A percentile compares a stretch with the other conserved stretches of the same genome.
These are phyloP conservation scores for Bisporella sp. DNA, from an alignment of 2,329 filamentous ascomycete species.

Conservation along the genomic window DNA sequence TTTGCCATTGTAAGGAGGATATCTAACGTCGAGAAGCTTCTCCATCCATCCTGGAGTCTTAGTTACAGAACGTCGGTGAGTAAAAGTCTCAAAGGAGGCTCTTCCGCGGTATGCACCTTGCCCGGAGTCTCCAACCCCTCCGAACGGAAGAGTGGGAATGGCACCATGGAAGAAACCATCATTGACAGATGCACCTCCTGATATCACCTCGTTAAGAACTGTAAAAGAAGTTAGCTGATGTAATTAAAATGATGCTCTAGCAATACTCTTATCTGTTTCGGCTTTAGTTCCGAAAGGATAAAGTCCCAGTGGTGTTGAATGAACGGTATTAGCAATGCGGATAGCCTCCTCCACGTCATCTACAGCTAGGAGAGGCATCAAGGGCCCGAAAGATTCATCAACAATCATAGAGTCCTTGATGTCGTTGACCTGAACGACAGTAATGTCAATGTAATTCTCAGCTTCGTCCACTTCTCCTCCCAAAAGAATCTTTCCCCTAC, in stretches of 20 bases:
- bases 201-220: conserved; percentile 57
- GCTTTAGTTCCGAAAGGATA: conserved; percentile 78
- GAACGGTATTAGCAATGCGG: conserved; percentile 68
- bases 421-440: conserved; percentile 71
- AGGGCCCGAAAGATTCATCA: conserved; percentile 86
- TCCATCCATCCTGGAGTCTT: conserved; percentile 63
- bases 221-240: conserved; percentile 7
- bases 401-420: conserved; percentile 69
- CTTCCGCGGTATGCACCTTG: conserved; percentile 71
- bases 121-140: conserved; percentile 75
- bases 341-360: conserved; percentile 82
- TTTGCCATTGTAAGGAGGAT: conserved; percentile 50
- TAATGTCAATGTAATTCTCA: conserved; percentile 82
- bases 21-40: conserved; percentile 57
- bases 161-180: conserved; percentile 64
- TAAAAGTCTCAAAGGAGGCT: conserved; percentile 63
- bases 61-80: conserved; percentile 51
- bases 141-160: conserved; percentile 68
- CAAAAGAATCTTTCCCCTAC: conserved; percentile 75
- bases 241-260: conserved; percentile 22
- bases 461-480: conserved; percentile 78
- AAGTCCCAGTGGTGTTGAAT: conserved; percentile 75
- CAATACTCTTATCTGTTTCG: conserved; percentile 64
- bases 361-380: conserved; percentile 76
- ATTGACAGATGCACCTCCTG: conserved; percentile 61